These are phyloP conservation scores for Bipolaris oryzae DNA, from an alignment of 2,329 filamentous ascomycete species.

Conservation along the genomic window DNA sequence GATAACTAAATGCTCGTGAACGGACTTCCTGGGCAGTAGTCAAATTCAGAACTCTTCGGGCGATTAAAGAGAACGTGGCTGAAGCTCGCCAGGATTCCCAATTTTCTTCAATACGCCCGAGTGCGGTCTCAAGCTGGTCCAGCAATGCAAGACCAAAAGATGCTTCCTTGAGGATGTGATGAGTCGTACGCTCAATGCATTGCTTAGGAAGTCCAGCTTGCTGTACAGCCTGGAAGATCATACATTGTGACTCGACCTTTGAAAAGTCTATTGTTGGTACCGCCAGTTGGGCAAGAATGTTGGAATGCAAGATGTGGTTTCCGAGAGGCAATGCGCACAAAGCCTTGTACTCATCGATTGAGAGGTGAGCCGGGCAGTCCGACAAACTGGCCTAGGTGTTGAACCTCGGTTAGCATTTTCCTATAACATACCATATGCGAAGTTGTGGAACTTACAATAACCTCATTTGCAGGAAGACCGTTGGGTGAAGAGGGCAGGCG, in stretches of 20 bases:
- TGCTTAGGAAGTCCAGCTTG: conserved; percentile 53
- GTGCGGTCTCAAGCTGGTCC: conserved; percentile 19
- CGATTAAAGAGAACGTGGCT: conserved; percentile 50
- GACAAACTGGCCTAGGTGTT: conserved; percentile 18
- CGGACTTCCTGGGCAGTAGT: conserved; percentile 28
- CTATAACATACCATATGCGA: background rate
- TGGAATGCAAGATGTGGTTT: conserved; percentile 37
- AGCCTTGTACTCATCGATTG: conserved; percentile 61
- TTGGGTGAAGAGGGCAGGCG: conserved; percentile 33
- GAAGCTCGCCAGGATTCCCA: conserved; percentile 52
- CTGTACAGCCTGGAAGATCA: conserved; percentile 58
- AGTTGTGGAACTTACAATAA: conserved; percentile 56
- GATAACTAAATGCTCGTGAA: conserved; percentile 35
- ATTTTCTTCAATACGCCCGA: conserved; percentile 26
- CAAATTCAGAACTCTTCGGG: conserved; percentile 54
- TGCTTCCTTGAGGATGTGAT: conserved; percentile 46
- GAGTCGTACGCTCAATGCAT: conserved; percentile 39
- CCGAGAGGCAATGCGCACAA: conserved; percentile 59
- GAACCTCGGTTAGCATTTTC: background rate
- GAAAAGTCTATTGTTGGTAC: conserved; percentile 51
- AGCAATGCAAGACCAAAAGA: conserved; percentile 39
- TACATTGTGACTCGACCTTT: conserved; percentile 54
- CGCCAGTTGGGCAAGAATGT: conserved; percentile 35
- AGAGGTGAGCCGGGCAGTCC: conserved; percentile 56
- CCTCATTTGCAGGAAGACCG: conserved; percentile 55